A percentile compares a stretch with the other conserved stretches of the same genome.
Conservation (phyloP, 495 filamentous ascomycete genomes). For the Penicillium crystallinum region DNA sequence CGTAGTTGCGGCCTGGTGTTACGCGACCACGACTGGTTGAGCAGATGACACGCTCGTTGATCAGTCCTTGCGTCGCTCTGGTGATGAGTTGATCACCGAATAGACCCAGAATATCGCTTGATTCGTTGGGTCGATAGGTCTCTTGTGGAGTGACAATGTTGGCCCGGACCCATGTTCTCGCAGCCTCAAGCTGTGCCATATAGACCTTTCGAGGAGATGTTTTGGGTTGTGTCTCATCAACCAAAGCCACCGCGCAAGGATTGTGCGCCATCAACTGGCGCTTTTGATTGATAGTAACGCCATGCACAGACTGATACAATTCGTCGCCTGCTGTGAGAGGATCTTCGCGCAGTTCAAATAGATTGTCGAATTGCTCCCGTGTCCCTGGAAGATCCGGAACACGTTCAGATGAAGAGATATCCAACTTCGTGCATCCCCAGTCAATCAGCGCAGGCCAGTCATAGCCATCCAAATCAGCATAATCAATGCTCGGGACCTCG, state of each 20-base stretch:
- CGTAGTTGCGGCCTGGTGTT: constrained; percentile 50
- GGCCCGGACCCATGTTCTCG: constrained; percentile 59
- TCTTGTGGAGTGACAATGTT: constrained; percentile 49
- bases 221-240: constrained; percentile 10
- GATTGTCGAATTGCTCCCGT: constrained; percentile 43
- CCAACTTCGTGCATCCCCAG: constrained; percentile 59
- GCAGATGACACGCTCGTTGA: constrained; percentile 54
- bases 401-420: constrained; percentile 35
- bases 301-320: constrained; percentile 34
- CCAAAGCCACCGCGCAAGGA: constrained; percentile 31
- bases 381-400: constrained; percentile 49
- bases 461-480: constrained; percentile 61
- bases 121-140: constrained; percentile 39
- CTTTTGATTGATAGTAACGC: constrained; percentile 29
- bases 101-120: constrained; percentile 36
- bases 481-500: constrained; percentile 66
- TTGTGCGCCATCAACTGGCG: constrained; percentile 31
- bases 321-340: constrained; percentile 32
- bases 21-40: constrained; percentile 50
- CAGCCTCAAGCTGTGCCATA: constrained; percentile 30
- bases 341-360: constrained; percentile 46
- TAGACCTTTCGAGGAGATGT: constrained; percentile 13
- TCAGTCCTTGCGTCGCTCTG: constrained; percentile 52
- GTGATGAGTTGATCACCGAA: constrained; percentile 47
- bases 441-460: constrained; percentile 71